Percentiles rank a stretch among this genome's conserved stretches.
Conservation (phyloP, 345 rosid genomes). For the Arabis hirsuta region DNA sequence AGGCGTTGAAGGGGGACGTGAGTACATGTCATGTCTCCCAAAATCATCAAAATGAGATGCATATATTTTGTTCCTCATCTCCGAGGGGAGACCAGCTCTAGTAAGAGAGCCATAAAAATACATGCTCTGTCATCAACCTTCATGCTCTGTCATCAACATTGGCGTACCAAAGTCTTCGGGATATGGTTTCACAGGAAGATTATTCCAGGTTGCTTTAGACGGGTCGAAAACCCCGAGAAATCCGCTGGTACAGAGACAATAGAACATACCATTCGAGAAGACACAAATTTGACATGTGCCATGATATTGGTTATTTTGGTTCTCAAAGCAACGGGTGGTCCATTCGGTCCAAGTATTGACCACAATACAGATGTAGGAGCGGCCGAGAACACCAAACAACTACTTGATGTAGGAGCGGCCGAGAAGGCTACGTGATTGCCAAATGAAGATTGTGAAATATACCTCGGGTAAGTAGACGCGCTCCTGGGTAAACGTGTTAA, state of each 20-base stretch:
- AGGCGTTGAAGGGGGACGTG: no score
- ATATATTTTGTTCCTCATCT: slow-evolving; percentile 1
- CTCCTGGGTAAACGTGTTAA: slow-evolving; percentile 20
- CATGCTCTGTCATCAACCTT: slow-evolving; percentile 16
- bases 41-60: no score
- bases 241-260: background rate
- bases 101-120: background rate
- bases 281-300: background rate
- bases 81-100: background rate
- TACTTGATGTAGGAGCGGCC: slow-evolving; percentile 26
- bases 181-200: background rate
- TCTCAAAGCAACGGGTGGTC: slow-evolving; percentile 4
- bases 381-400: background rate
- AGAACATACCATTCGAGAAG: slow-evolving; percentile 17
- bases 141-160: slow-evolving; percentile 8
- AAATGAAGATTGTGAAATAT: no score
- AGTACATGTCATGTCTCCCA: no score
- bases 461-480: background rate
- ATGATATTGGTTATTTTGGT: background rate
- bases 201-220: background rate
- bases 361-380: no score
- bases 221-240: slow-evolving; percentile 5
- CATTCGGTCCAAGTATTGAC: background rate
- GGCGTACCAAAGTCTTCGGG: background rate
- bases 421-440: slow-evolving; percentile 5